Conservation (phyloP, 345 rosid species). For the Cardamine resedifolia region DNA sequence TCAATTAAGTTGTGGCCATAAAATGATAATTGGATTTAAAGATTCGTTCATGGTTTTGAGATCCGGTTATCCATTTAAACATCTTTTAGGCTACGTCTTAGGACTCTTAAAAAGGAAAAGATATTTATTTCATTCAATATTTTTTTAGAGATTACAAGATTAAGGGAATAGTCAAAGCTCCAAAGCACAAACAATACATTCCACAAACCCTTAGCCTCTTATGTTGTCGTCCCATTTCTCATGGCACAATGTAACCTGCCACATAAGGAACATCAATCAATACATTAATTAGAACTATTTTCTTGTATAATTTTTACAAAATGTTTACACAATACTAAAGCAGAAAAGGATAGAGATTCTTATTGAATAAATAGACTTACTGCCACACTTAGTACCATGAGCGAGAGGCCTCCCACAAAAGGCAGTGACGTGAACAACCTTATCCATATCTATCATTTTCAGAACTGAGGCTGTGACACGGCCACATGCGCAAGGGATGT, state of each 20-base stretch:
- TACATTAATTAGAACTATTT: neutral
- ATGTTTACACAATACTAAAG: neutral
- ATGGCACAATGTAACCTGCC: conserved; percentile 35
- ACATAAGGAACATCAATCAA: conserved; percentile 18
- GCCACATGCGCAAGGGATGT: conserved; percentile 35
- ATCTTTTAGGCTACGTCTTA: neutral
- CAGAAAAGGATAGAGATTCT: neutral
- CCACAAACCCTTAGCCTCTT: neutral
- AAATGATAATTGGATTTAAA: neutral
- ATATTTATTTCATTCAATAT: conserved; percentile 21
- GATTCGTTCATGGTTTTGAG: neutral
- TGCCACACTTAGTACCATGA: conserved; percentile 42
- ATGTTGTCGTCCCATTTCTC: conserved; percentile 10
- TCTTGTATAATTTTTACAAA: too few relatives aligned
- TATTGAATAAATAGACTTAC: conserved; percentile 19
- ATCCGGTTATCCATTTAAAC: neutral
- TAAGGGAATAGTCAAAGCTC: neutral
- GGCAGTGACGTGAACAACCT: conserved; percentile 39
- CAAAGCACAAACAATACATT: conserved; percentile 6
- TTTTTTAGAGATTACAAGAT: neutral
- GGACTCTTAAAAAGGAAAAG: neutral
- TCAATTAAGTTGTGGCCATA: neutral
- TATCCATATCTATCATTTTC: conserved; percentile 38
- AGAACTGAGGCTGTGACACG: conserved; percentile 28
- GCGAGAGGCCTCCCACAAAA: conserved; percentile 41